phyloP scores from a whole-genome alignment of 1,284 basidiomycete species.

The Naganishia sp. region DNA sequence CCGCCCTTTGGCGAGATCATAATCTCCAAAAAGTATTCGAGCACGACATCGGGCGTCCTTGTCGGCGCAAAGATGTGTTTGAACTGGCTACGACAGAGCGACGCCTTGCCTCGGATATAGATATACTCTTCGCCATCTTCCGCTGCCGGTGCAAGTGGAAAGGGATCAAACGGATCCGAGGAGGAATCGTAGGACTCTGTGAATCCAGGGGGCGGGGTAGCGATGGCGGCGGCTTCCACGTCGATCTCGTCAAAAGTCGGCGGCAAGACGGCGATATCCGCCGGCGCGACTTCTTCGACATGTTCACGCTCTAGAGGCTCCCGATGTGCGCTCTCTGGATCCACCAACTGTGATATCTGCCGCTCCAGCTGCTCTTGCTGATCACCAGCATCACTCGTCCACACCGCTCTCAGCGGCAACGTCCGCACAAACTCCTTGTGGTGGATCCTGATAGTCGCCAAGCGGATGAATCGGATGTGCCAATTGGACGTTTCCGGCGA shows the following conservation, averaged over 20 bases:
- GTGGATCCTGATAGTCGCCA: slow-evolving; percentile 16
- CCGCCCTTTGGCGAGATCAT: slow-evolving; percentile 25
- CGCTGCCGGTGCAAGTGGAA: background rate
- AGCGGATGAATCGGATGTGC: slow-evolving; percentile 16
- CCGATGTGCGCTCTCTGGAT: no score
- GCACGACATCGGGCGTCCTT: slow-evolving; percentile 12
- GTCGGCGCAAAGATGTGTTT: slow-evolving; percentile 22
- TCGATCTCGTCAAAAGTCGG: background rate
- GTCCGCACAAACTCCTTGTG: slow-evolving; percentile 9
- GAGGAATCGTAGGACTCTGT: slow-evolving; percentile 19
- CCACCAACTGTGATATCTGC: background rate
- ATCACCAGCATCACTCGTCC: slow-evolving; percentile 7
- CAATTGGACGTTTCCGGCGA: slow-evolving; percentile 21
- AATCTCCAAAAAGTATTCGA: slow-evolving; percentile 25
- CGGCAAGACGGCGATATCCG: background rate
- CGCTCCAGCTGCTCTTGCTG: background rate
- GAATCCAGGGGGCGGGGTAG: slow-evolving; percentile 24
- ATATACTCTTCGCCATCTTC: slow-evolving; percentile 9
- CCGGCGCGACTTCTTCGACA: no score
- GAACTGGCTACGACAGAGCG: slow-evolving; percentile 10
- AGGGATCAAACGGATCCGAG: background rate
- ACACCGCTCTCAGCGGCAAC: slow-evolving; percentile 1
- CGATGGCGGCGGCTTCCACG: background rate
- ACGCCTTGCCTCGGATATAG: slow-evolving; percentile 12
- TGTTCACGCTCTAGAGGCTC: background rate